Base-by-base conservation (phyloP, 1,284 basidiomycete genomes). In the Moniliophthora roreri region DNA sequence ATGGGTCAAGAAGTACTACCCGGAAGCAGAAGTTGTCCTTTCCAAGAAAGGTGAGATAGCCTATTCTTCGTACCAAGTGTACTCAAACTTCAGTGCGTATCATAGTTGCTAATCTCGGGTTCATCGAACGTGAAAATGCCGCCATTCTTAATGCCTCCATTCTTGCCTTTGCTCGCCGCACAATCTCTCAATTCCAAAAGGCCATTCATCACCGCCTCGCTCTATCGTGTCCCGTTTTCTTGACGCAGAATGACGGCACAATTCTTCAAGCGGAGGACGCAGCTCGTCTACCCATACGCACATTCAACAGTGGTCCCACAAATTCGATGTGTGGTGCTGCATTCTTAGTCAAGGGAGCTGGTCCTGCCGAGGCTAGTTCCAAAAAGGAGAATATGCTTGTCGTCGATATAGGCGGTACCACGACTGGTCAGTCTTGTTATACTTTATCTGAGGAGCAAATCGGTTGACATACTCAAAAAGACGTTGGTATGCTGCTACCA, bases 271-370 rank as follows among this genome's bases (percentile, higher is more conserved):
- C 76, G 20, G 66, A 70, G 0, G 69, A 77, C 47, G 83, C 82
- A 4, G 77, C 78, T 0, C 69, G 68, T n/a, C 66, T 85, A 39
- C 84, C 83, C 20, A 84, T 85, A 55, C 74, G 80, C 36, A 85
- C 84, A 0, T 85, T 85, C 64, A 79, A 79, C 16, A 81, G 79
- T 35, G 83, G 83, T 1, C 80, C 82, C 6, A 85, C 83, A 2
- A 85, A 85, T 63, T 84, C 81, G 1, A 85, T 85, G 81, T 75
- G 82, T 45, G 83, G 83, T 0, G 83, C 82, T 5, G 76, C 78
- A 2, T 83, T 81, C 62, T 70, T 85, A 11, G 75, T 81, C 0
- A 57, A 60, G 38, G 44, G 49, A 7, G 48, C 55, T 24, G 38
- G 16, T 69, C 70, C 1, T 57, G 75, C 35, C 28, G 28, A 32